Evolutionary conservation across 352 stramenopile genomes (phyloP), one percentile per base, ranked within the genome.

Genomic region (Pythium volutum): DNA sequence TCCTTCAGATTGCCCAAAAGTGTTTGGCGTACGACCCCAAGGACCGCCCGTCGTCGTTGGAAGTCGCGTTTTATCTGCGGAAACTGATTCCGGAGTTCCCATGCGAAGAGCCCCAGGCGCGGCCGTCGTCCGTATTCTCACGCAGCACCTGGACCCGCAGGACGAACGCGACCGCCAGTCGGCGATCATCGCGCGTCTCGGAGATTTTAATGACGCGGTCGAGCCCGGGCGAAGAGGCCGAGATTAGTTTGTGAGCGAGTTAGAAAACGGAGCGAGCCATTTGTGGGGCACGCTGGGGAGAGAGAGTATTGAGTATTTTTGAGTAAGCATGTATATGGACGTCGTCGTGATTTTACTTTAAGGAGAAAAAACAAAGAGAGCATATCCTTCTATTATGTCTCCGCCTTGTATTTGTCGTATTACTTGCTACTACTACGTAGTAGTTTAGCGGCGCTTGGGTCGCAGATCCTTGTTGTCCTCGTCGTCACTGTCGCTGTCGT

Each of bases 1-100:
- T 74, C 22, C 1, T 64, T 2, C 53, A 71, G 6, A 59, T 74
- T 22, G 67, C 62, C 0, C 31, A 61, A 23, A 64, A 64, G 27
- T 75, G 68, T 39, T 42, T 75, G 1, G 46, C 68, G 23, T 73
- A 60, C 53, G 9, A 56, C 10, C 59, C 64, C 0, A 46, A 70
- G 2, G 68, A 67, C 15, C 59, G 59, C 25, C 59, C 59, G 33
- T 38, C 39, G 16, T 42, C 59, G 4, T 23, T 61, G 8, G 51
- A 67, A 12, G 25, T 67, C 25, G 59, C 59, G 22, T 66, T 55
- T 39, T 36, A 29, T 49, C 41, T 66, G 50, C 59, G 59, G 39
- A 49, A 66, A 49, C 50, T 66, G 10, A 59, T 59, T n/a, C 59
- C 59, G 14, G 29, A 59, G 59, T 66, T 66, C 50, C 59, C 57